Conservation (phyloP, 2,329 filamentous ascomycete species). For the Endocalyx cinctus region DNA sequence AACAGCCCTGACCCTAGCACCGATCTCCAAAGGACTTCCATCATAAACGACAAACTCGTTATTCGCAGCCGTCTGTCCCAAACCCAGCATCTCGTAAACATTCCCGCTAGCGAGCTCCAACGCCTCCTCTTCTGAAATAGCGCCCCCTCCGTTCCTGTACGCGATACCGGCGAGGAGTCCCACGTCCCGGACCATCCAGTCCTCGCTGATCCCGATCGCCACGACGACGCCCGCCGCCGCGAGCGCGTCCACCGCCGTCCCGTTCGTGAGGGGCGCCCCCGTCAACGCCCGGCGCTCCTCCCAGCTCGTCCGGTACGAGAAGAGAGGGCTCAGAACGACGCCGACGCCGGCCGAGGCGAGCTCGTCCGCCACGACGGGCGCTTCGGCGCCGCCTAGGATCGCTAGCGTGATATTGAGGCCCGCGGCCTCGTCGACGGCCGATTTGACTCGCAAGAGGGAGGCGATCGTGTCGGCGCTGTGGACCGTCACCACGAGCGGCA, state of each 20-base stretch:
- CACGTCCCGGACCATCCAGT: slow-evolving; percentile 58
- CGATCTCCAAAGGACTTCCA: slow-evolving; percentile 58
- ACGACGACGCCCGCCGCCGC: slow-evolving; percentile 54
- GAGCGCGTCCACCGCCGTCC: slow-evolving; percentile 55
- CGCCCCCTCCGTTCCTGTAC: slow-evolving; percentile 51
- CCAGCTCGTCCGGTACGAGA: slow-evolving; percentile 52
- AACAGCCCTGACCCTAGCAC: slow-evolving; percentile 50
- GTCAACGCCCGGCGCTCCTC: slow-evolving; percentile 58
- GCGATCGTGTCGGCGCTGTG: slow-evolving; percentile 62
- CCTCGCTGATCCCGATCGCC: slow-evolving; percentile 56
- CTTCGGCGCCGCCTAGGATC: slow-evolving; percentile 60
- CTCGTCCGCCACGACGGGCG: slow-evolving; percentile 53
- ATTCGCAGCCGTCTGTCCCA: slow-evolving; percentile 24
- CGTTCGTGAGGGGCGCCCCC: slow-evolving; percentile 62
- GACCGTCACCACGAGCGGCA: slow-evolving; percentile 53
- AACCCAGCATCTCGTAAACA: slow-evolving; percentile 53
- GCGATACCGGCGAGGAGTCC: slow-evolving; percentile 57
- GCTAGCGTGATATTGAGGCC: slow-evolving; percentile 42
- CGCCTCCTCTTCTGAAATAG: slow-evolving; percentile 49
- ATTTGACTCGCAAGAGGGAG: slow-evolving; percentile 54
- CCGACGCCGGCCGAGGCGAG: slow-evolving; percentile 52
- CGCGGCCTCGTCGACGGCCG: slow-evolving; percentile 42
- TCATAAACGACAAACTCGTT: slow-evolving; percentile 59
- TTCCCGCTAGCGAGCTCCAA: slow-evolving; percentile 53
- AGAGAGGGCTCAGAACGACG: slow-evolving; percentile 57